A percentile compares a stretch with the other conserved stretches of the same genome.
Evolutionary conservation across 768 basidiomycete species (phyloP).

Genomic region (Rhizopogon salebrosus): DNA sequence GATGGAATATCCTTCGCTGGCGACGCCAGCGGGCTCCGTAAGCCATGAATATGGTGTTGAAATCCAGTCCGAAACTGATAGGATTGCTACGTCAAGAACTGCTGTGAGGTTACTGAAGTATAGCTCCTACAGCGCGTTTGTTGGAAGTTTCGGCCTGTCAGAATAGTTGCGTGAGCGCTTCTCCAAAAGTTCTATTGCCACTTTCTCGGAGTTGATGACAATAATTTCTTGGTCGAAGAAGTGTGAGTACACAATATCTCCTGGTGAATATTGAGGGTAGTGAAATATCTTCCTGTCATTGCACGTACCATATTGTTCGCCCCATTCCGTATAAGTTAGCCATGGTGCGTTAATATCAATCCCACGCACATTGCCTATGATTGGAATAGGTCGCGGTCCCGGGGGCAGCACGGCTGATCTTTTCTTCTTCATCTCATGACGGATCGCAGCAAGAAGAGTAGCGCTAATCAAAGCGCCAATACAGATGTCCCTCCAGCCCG

Average conservation of each 20-base stretch:
- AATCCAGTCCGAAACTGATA: constrained; percentile 27
- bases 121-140: constrained; percentile 12
- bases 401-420: constrained; percentile 11
- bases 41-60: constrained; percentile 26
- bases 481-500: constrained; percentile 10
- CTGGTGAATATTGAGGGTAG: constrained; percentile 2
- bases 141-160: constrained; percentile 24
- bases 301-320: constrained; percentile 10
- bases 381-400: constrained; percentile 14
- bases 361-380: constrained; percentile 16
- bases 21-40: constrained; percentile 34
- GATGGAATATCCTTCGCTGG: constrained; percentile 31
- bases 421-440: constrained; percentile 4
- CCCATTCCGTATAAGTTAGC: constrained; percentile 17
- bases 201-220: constrained; percentile 22
- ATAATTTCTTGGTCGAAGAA: constrained; percentile 20
- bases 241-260: constrained; percentile 20
- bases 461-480: constrained; percentile 8
- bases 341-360: constrained; percentile 11
- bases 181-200: constrained; percentile 21
- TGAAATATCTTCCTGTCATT: background rate
- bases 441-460: constrained; percentile 3
- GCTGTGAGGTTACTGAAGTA: background rate
- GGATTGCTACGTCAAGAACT: background rate
- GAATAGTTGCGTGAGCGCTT: constrained; percentile 25